Evolutionary conservation across 768 basidiomycete species (phyloP), one percentile per base, ranked within the genome.

Genomic region (Cubamyces sp.): DNA sequence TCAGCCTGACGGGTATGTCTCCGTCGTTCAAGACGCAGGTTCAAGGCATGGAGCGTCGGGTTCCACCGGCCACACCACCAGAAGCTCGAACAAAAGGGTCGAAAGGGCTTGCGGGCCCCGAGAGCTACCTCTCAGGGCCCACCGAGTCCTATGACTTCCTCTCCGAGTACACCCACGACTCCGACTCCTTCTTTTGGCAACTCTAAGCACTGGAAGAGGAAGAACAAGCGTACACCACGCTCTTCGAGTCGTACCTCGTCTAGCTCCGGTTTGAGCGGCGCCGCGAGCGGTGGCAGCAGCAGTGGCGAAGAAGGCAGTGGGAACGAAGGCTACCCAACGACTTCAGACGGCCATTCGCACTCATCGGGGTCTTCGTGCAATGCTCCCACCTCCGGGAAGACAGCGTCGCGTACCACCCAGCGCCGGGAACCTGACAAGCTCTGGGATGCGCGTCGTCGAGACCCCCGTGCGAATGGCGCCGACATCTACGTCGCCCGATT

Each of bases 401-500:
- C 55, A n/a, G 28, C 61, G 14, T 54, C 59, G 7, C 53, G 59
- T 23, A 43, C 41, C 18, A 14, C 49, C 9, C 40, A 43, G 18
- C 52, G 53, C 18, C 57, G 59, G 28, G 67, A 66, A 37, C 64
- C 57, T 16, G 69, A 64, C 47, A 74, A 69, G 58, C 66, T 69
- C 7, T 74, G 76, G 76, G 69, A 72, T 57, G 69, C 70, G 25
- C 72, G 78, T 15, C 69, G 78, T 42, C 72, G 78, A 14, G 77
- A 78, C 60, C 66, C 79, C 6, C 75, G 74, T 55, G 75, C 81
- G 45, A 82, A 82, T 53, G 84, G 84, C 2, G 80, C 82, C 39
- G 84, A 85, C 68, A 69, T 85, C 25, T 85, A 84, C 53, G 83
- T 86, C 41, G 82, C 78, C 18, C 77, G 84, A 15, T 73, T 80